Conservation (phyloP, 805 yeast genomes). For the baker's yeast (Saccharomyces cerevisiae) region DNA sequence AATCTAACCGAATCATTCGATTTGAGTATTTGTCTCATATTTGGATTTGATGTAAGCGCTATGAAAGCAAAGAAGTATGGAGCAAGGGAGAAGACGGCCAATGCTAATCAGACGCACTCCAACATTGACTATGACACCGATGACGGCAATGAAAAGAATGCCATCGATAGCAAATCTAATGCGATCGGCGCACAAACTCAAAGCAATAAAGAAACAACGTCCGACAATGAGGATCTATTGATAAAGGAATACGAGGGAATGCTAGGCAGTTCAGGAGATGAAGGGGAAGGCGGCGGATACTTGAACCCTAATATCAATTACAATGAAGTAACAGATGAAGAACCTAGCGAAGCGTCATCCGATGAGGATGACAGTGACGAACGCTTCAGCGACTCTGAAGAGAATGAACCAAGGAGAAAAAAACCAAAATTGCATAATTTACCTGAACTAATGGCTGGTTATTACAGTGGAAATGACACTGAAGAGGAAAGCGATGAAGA, state of each 20-base stretch:
- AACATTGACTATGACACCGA: constrained; percentile 8
- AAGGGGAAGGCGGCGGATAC: constrained; percentile 27
- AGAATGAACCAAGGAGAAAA: constrained; percentile 24
- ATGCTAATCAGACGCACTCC: constrained; percentile 2
- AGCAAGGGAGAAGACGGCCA: constrained; percentile 14
- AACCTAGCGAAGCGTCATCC: constrained; percentile 36
- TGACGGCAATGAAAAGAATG: constrained; percentile 5
- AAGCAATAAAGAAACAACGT: constrained; percentile 3
- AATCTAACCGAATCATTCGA: neutral
- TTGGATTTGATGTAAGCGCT: neutral
- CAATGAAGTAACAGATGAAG: constrained; percentile 60
- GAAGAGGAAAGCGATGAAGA: constrained; percentile 49
- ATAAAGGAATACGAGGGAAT: constrained; percentile 32
- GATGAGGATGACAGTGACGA: constrained; percentile 23
- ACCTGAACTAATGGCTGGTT: constrained; percentile 74
- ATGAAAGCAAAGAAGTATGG: constrained; percentile 16
- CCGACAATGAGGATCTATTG: constrained; percentile 19
- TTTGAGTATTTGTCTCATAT: neutral
- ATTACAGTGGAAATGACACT: constrained; percentile 59
- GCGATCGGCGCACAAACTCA: neutral
- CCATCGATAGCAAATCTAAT: neutral
- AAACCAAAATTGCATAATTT: constrained; percentile 33
- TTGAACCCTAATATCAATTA: constrained; percentile 30
- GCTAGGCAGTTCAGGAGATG: constrained; percentile 34
- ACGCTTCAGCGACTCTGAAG: constrained; percentile 37